phyloP scores from a whole-genome alignment of 768 basidiomycete species.

The Ramaria rubella region DNA sequence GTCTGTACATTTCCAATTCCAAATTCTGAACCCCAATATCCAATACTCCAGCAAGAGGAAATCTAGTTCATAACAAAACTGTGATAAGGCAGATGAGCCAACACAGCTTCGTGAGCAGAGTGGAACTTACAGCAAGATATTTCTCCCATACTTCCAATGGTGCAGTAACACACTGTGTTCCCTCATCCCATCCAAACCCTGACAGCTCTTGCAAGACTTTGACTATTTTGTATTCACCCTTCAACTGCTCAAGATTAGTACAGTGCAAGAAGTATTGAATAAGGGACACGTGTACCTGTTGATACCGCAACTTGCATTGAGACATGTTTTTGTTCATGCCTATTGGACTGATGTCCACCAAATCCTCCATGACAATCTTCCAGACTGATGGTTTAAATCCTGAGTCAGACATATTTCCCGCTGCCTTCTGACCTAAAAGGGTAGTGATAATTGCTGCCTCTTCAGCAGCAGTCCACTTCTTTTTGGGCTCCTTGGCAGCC shows the following conservation, averaged over 20 bases:
- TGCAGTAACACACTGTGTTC: slow-evolving; percentile 1
- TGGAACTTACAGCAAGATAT: neutral
- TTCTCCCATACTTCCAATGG: slow-evolving; percentile 6
- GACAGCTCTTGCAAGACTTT: slow-evolving; percentile 15
- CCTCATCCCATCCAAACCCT: slow-evolving; percentile 11
- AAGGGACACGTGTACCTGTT: neutral
- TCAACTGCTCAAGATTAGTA: no score
- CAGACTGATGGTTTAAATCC: neutral
- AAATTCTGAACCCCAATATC: no score
- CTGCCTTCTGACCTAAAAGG: neutral
- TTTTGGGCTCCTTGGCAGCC: neutral
- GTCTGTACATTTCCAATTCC: no score
- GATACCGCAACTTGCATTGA: neutral
- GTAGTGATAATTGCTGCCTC: neutral
- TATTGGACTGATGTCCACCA: neutral
- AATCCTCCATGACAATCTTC: neutral
- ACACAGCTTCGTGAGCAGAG: neutral
- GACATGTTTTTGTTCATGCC: neutral
- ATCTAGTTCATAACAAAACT: no score
- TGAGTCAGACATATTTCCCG: neutral
- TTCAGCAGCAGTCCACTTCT: neutral
- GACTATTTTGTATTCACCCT: no score
- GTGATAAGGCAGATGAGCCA: neutral
- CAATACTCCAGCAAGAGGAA: no score
- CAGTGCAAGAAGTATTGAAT: neutral